These are phyloP conservation scores for Stentor roeselii DNA, from an alignment of 73 alveolate species.

Conservation along the genomic window DNA sequence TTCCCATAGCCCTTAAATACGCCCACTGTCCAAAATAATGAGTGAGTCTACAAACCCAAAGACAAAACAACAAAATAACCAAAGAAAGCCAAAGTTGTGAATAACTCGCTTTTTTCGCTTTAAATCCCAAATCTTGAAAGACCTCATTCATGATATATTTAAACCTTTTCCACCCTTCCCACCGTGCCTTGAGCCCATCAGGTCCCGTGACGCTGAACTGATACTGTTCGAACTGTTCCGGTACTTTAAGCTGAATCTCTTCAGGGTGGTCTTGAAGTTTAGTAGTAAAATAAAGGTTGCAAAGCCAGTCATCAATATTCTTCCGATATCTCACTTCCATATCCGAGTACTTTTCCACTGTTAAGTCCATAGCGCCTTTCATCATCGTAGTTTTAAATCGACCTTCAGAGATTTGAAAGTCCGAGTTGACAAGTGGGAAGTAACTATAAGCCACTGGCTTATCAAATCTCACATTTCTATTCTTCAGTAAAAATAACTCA, in stretches of 20 bases:
- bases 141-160: conserved; percentile 49
- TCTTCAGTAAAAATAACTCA: conserved; percentile 39
- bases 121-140: conserved; percentile 49
- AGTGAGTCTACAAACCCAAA: conserved; percentile 50
- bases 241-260: conserved; percentile 24
- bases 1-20: conserved; percentile 38
- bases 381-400: conserved; percentile 56
- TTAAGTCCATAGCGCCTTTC: conserved; percentile 42
- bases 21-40: conserved; percentile 59
- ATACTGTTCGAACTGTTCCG: conserved; percentile 25
- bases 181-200: conserved; percentile 20
- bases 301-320: conserved; percentile 63
- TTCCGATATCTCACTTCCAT: conserved; percentile 53
- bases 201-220: conserved; percentile 27
- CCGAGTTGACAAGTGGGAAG: conserved; percentile 59
- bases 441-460: conserved; percentile 69
- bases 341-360: conserved; percentile 53
- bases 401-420: conserved; percentile 56
- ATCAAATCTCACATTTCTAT: conserved; percentile 38
- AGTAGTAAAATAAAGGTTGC: conserved; percentile 55
- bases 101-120: conserved; percentile 4
- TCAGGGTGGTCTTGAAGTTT: conserved; percentile 39
- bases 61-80: conserved; percentile 32
- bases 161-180: conserved; percentile 31
- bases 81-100: conserved; percentile 26